Base-by-base conservation (phyloP, 139 green algal genomes). In the Chlamydomonas sp. region DNA sequence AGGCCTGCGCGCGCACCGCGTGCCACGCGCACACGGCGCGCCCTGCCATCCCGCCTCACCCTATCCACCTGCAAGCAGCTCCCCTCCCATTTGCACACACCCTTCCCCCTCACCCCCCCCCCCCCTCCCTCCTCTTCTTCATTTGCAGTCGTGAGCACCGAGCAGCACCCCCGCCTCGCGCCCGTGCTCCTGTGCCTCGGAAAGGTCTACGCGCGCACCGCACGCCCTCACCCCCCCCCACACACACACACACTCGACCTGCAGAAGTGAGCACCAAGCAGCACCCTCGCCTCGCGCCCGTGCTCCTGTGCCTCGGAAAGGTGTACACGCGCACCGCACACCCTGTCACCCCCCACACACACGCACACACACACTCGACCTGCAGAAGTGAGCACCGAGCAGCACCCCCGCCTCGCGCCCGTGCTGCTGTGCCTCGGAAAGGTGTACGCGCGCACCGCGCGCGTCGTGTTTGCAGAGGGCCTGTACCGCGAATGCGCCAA, bases 381-480 rank as follows among this genome's bases (percentile, higher is more conserved):
- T 48, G 48, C 79, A 90, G 80, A 73, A 72, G 49, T 75, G 73
- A 48, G 70, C 37, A 74, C 75, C 3, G 83, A 80, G 8, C 30
- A 48, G 0, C 68, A 81, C 22, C 76, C 82, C 1, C 70, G 75
- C 0, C 62, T 94, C 34, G 79, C 70, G 3, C 65, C 82, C 0
- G 73, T 89, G 29, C 79, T 95, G 67, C 22, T 74, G 26, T 65
- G 86, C 24, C 79, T 93, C 65, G 89, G 74, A 26, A 67, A 78
- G 10, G 66, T 84, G 33, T 94, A 90, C 73, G 74, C 74, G 2
- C 82, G 87, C 22, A 85, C 80, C 0, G 83, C 75, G 5, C 83
- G 85, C 4, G 80, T 91, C 22, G 92, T 84, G 2, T 79, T 90
- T 49, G 86, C 83, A 13, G 89, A 95, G 70, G 89, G 89, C 0